Evolutionary conservation across 345 rosid species (phyloP).

Genomic region (Cochlearia excelsa): DNA sequence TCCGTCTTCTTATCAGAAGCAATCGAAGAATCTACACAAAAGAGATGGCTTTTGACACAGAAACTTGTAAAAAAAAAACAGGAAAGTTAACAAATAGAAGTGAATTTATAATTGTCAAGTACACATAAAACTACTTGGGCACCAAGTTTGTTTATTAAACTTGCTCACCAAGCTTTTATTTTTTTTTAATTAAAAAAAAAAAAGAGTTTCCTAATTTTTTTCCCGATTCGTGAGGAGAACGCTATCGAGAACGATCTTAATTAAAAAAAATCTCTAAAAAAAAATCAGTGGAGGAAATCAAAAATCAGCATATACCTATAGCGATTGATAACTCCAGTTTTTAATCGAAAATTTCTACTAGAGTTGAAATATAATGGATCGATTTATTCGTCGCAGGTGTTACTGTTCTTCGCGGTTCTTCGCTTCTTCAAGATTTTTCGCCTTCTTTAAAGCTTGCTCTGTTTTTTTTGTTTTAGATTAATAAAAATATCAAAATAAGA

Average conservation of each 20-base stretch:
- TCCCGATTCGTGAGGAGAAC: constrained; percentile 12
- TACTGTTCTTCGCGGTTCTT: neutral
- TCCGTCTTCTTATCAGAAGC: neutral
- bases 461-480: neutral
- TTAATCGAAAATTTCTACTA: too few species aligned
- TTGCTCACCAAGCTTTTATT: constrained; percentile 25
- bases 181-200: constrained; percentile 1
- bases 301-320: too few species aligned
- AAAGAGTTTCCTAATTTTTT: neutral
- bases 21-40: constrained; percentile 26
- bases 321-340: too few species aligned
- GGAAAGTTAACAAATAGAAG: neutral
- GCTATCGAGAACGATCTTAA: constrained; percentile 1
- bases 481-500: neutral
- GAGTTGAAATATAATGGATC: too few species aligned
- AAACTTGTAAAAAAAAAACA: neutral
- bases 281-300: too few species aligned
- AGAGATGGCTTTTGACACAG: neutral
- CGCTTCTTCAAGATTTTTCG: neutral
- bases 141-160: constrained; percentile 16
- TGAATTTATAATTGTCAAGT: constrained; percentile 4
- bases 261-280: neutral
- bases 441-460: neutral
- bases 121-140: neutral
- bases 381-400: too few species aligned